Base-by-base conservation (phyloP, 306 rosid species). In the Vicia faba region DNA sequence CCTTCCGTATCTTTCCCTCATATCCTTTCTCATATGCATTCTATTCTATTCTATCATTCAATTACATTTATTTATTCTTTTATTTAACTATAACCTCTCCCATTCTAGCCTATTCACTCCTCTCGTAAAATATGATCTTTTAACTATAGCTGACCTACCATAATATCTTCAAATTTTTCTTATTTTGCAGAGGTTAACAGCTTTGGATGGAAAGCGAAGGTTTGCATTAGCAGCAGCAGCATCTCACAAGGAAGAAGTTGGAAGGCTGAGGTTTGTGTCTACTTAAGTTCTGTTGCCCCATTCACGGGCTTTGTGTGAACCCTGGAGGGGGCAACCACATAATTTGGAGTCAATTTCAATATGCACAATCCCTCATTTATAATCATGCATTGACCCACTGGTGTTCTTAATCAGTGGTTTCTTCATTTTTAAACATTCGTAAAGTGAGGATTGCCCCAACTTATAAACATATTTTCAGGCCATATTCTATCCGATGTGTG, bases 231-330 rank as follows among this genome's bases (percentile, higher is more conserved):
- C 97, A 77, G 97, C 99, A 80, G 99, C 90, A 48, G 83, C 20
- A 53, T 93, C 97, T 71, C 96, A 90, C 83, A 86, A 89, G 85
- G 97, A 90, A 87, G 99, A 90, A 83, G 87, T 93, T 78, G 90
- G 90, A 41, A 83, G 95, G 79, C 81, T 93, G 71, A 90, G 97
- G 99, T 93, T 60, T 63, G 69, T 71, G 11, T 64, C 61, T 23
- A 76, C 56, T 68, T 64, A 53, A 49, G 54, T 67, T 59, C 31
- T 65, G 19, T 48, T 29, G 68, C 76, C 46, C 71, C 55, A 11
- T 69, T 81, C 68, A 46, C 48, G 54, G 29, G 68, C 31, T 39
- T 40, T 38, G 44, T 36, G 48, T 60, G 60, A 74, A 69, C 45
- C 59, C 19, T 38, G 59, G 57, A 36, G 61, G 75, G 64, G 75